Percentiles rank a stretch among this genome's conserved stretches.
phyloP scores from a whole-genome alignment of 768 basidiomycete genomes.

The Boletales sp. region DNA sequence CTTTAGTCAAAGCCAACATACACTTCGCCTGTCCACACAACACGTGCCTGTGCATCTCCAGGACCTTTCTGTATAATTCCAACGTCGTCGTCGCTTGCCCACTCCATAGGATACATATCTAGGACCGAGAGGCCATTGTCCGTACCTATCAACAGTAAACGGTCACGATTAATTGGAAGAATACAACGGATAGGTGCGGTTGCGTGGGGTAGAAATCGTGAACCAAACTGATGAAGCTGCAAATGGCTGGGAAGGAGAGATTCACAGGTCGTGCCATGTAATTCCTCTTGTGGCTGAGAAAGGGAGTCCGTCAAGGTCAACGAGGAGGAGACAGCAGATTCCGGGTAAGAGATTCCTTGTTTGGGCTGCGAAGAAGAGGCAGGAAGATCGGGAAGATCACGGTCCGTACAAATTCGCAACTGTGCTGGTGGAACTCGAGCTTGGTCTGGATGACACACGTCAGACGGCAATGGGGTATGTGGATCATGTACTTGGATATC shows the following conservation, averaged over 20 bases:
- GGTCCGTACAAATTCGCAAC: conserved; percentile 46
- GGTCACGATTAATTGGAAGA: conserved; percentile 63
- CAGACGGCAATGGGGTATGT: conserved; percentile 1
- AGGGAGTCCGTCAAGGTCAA: conserved; percentile 20
- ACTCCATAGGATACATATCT: conserved; percentile 78
- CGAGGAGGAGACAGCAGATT: conserved; percentile 12
- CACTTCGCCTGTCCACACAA: conserved; percentile 80
- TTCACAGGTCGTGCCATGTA: conserved; percentile 43
- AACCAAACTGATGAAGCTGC: conserved; percentile 74
- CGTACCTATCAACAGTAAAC: conserved; percentile 72
- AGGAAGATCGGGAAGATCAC: conserved; percentile 28
- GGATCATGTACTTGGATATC: conserved; percentile 10
- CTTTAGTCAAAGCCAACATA: conserved; percentile 29
- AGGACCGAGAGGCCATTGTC: conserved; percentile 78
- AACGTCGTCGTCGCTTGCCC: conserved; percentile 43
- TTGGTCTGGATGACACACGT: conserved; percentile 7
- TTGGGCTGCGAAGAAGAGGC: conserved; percentile 6
- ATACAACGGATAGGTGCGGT: conserved; percentile 72
- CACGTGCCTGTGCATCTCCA: conserved; percentile 61
- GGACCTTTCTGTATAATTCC: conserved; percentile 53
- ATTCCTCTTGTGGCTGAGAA: conserved; percentile 31
- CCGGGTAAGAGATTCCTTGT: conserved; percentile 1
- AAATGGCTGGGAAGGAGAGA: conserved; percentile 59
- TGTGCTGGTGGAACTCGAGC: conserved; percentile 9
- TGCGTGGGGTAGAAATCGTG: conserved; percentile 79